Evolutionary conservation across 768 basidiomycete species (phyloP).

Genomic region (Austroboletus festivus): DNA sequence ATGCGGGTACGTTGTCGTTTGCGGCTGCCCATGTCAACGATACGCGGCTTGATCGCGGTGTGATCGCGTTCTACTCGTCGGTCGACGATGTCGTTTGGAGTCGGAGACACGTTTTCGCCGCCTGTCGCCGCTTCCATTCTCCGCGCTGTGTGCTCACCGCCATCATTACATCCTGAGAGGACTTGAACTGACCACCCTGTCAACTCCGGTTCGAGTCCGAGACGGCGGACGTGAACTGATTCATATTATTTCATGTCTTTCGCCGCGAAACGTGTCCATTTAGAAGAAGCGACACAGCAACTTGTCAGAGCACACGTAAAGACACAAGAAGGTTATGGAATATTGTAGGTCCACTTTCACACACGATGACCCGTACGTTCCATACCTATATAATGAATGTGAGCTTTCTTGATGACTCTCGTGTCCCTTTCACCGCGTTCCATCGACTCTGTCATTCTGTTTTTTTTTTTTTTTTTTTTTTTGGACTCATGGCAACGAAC

Average conservation of each 20-base stretch:
- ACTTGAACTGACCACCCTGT: too few species aligned
- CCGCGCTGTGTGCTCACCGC: not conserved
- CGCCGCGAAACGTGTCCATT: too few species aligned
- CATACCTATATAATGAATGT: slow-evolving; percentile 5
- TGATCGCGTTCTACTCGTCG: not conserved
- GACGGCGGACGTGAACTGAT: too few species aligned
- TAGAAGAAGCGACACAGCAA: not conserved
- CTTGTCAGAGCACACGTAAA: not conserved
- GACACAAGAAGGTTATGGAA: not conserved
- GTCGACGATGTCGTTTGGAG: too few species aligned
- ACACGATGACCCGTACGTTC: not conserved
- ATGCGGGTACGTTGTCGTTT: slow-evolving; percentile 50
- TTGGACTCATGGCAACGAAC: slow-evolving; percentile 14
- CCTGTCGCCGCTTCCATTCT: too few species aligned
- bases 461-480: not conserved
- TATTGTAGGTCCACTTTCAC: slow-evolving; percentile 12
- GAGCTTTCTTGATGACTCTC: not conserved
- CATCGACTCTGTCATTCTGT: too few species aligned
- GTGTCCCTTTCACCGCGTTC: not conserved
- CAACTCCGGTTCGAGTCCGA: too few species aligned
- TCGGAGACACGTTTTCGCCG: too few species aligned
- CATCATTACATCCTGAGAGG: not conserved
- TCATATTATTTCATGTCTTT: too few species aligned
- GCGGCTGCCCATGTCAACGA: slow-evolving; percentile 27
- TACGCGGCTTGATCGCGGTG: slow-evolving; percentile 8